Conservation (phyloP, 768 basidiomycete genomes). For the Amanita inopinata region DNA sequence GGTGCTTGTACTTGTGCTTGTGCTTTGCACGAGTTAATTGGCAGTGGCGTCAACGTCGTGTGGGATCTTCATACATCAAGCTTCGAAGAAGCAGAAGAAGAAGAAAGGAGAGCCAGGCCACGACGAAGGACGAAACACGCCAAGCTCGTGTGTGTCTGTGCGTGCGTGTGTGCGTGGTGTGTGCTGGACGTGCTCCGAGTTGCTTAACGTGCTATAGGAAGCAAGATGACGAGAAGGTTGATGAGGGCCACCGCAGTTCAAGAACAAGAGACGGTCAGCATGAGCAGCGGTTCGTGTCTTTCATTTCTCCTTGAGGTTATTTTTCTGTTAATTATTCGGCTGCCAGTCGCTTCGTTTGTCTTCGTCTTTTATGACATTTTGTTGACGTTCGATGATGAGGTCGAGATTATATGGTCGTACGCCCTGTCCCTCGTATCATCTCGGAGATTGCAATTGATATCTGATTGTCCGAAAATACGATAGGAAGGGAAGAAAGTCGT, state of each 20-base stretch:
- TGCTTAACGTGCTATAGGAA: no score
- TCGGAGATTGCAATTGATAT: neutral
- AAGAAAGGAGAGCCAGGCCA: no score
- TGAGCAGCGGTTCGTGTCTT: neutral
- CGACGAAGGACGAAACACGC: no score
- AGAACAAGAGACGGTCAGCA: neutral
- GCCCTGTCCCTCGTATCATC: neutral
- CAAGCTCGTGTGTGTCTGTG: no score
- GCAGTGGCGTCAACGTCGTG: no score
- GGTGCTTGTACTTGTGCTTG: no score
- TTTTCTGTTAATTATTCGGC: neutral
- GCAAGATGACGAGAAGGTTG: neutral
- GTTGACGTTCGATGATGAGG: slow-evolving; percentile 1
- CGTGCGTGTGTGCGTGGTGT: no score
- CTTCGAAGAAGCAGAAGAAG: no score
- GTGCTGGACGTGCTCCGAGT: no score
- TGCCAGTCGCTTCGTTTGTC: neutral
- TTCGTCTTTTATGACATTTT: slow-evolving; percentile 3
- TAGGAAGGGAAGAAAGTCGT: slow-evolving; percentile 1
- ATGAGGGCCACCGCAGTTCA: neutral
- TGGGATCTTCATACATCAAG: no score
- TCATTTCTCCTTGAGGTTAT: neutral
- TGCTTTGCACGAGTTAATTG: no score
- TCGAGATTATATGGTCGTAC: slow-evolving; percentile 8
- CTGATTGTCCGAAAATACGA: neutral